Evolutionary conservation across 2,329 filamentous ascomycete species (phyloP), one percentile per base, ranked within the genome.

Genomic region (Cercospora sp.): DNA sequence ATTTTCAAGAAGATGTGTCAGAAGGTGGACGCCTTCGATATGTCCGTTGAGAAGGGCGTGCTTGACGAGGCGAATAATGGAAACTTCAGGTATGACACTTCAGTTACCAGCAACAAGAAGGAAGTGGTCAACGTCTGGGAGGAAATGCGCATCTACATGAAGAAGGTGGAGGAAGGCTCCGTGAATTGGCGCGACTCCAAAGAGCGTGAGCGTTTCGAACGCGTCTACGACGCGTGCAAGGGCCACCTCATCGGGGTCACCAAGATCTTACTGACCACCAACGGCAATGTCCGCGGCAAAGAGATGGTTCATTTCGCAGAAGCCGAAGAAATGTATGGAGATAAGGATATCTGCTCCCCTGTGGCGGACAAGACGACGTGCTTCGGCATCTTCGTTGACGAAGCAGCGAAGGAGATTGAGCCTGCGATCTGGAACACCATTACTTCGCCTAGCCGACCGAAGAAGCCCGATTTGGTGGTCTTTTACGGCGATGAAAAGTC

Each of bases 251-350:
- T 66, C n/a, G 23, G 23, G 2, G 31, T 23, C 7, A 16, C 23
- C 36, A 16, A 36, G 26, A 51, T 66, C 28, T 16, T 66, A n/a
- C 23, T 66, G 8, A 53, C 57, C 10, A 66, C 64, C 6, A 60
- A 33, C 8, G 64, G 64, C 26, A 66, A 66, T 31, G n/a, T 55
- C 10, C 59, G 60, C 20, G 53, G 48, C 36, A 20, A 30, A 20
- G 65, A 67, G 13, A 31, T 67, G 13, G 45, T 62, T 28, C 18
- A 63, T 9, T 16, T 57, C 60, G 30, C 30, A 31, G 30, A 31
- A 31, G 30, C 30, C 30, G 30, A 31, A 31, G 30, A 31, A 31
- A 31, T 31, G 30, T 31, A 31, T 31, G 30, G 30, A 31, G 30
- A 31, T 10, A 31, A 31, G 30, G 30, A 10, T 3, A 31, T 31